These are phyloP conservation scores for Psidium guajava DNA, from an alignment of 345 rosid genomes.

Conservation along the genomic window DNA sequence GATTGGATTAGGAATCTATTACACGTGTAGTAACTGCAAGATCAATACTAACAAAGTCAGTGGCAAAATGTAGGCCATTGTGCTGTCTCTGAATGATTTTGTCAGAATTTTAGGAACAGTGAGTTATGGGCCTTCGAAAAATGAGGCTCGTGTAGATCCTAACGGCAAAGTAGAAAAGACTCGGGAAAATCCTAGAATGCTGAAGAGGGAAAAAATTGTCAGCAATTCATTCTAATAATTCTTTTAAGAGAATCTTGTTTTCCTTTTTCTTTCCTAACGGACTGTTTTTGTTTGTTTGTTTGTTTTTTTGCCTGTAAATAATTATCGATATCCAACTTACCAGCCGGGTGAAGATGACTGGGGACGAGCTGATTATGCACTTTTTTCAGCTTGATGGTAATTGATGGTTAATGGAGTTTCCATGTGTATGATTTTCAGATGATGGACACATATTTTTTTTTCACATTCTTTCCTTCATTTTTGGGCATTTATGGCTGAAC, in stretches of 20 bases:
- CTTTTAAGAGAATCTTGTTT: neutral
- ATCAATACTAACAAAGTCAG: neutral
- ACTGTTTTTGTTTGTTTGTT: neutral
- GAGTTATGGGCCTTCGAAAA: constrained; percentile 6
- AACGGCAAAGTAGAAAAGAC: constrained; percentile 19
- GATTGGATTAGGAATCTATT: neutral
- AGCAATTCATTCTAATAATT: neutral
- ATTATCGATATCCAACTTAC: too few species aligned
- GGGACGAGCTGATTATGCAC: too few species aligned
- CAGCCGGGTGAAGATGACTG: too few species aligned
- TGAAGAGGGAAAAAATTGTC: constrained; percentile 44
- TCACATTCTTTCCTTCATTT: too few species aligned
- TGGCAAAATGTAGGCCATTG: constrained; percentile 44
- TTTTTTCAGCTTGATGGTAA: too few species aligned
- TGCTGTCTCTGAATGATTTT: constrained; percentile 56
- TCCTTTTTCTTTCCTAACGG: neutral
- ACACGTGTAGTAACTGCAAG: neutral
- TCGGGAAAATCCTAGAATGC: constrained; percentile 11
- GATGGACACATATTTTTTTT: too few species aligned
- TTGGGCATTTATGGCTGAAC: too few species aligned
- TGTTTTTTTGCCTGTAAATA: neutral
- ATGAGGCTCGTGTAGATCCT: neutral
- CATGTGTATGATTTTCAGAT: too few species aligned
- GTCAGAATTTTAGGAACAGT: neutral
- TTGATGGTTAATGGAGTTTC: too few species aligned